Evolutionary conservation across 768 basidiomycete species (phyloP).

Genomic region (Macrocybe gigantea): DNA sequence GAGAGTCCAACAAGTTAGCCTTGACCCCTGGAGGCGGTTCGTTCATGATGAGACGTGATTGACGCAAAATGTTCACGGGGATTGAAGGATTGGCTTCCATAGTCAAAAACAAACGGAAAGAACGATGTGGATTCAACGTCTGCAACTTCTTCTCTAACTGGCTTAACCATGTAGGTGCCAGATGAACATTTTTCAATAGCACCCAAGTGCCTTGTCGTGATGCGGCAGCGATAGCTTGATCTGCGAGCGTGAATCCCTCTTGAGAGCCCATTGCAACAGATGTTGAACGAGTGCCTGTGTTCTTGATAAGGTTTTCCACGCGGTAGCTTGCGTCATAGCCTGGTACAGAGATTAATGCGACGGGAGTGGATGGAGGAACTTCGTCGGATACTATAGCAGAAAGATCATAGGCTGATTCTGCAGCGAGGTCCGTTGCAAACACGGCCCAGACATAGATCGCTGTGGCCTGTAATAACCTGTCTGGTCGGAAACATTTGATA

Average conservation of each 20-base stretch:
- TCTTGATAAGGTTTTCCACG: conserved; percentile 82
- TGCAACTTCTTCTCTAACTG: conserved; percentile 96
- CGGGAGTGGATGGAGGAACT: conserved; percentile 72
- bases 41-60: conserved; percentile 96
- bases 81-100: conserved; percentile 96
- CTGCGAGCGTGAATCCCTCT: conserved; percentile 93
- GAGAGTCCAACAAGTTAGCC: conserved; percentile 90
- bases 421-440: conserved; percentile 77
- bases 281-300: conserved; percentile 68
- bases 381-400: conserved; percentile 74
- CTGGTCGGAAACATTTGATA: conserved; percentile 89
- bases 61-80: conserved; percentile 93
- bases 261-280: conserved; percentile 98
- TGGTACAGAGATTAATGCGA: conserved; percentile 88
- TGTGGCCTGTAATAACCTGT: conserved; percentile 82
- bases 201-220: conserved; percentile 96
- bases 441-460: conserved; percentile 67
- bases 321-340: conserved; percentile 99
- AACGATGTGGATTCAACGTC: conserved; percentile 80
- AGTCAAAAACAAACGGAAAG: conserved; percentile 95
- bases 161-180: conserved; percentile 93
- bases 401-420: conserved; percentile 71
- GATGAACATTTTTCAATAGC: conserved; percentile 93
- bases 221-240: conserved; percentile 91
- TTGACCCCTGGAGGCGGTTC: conserved; percentile 97